Evolutionary conservation across 352 stramenopile genomes (phyloP), one percentile per base, ranked within the genome.

Genomic region (Aphanomyces astaci): DNA sequence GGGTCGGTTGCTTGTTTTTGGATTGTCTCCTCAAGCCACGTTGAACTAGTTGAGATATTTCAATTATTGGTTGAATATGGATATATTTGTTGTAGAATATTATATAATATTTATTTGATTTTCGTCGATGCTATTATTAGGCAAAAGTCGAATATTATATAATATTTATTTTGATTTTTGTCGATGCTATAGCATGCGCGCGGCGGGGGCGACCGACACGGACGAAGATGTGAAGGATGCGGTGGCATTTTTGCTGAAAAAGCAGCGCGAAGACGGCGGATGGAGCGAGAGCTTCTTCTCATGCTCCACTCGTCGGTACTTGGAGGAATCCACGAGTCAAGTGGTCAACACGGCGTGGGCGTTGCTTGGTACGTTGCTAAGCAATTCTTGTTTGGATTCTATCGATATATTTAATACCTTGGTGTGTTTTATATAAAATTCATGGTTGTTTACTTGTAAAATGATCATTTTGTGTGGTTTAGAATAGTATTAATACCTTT

Each of bases 231-330:
- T 92, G 43, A 13, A 71, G 28, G 78, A 79, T 36, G 80, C 78
- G 25, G 89, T 82, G 46, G 30, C 76, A 43, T 96, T 92, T 70
- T 65, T 96, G 0, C 59, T 93, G 0, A 79, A 75, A 19, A 79
- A 97, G 56, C 91, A 97, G 69, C 72, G 81, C 49, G 40, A 70
- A 1, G 96, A 98, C 67, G 92, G 92, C 33, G 92, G 90, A 46
- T 97, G 89, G 89, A 89, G 88, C 48, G 92, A 98, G 78, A 88
- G 86, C 59, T 96, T 97, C 66, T 87, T 90, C 5, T 83, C 81
- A 7, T 97, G 92, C 70, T 90, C 94, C 59, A 81, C 94, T 67
- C 96, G 97, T 72, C 78, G 78, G 27, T 97, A 96, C 72, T 74
- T 85, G 30, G 66, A 76, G 31, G 77, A 83, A 54, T 73, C 82